These are phyloP conservation scores for Suhomyces pyralidae DNA, from an alignment of 805 yeast species.

Conservation along the genomic window DNA sequence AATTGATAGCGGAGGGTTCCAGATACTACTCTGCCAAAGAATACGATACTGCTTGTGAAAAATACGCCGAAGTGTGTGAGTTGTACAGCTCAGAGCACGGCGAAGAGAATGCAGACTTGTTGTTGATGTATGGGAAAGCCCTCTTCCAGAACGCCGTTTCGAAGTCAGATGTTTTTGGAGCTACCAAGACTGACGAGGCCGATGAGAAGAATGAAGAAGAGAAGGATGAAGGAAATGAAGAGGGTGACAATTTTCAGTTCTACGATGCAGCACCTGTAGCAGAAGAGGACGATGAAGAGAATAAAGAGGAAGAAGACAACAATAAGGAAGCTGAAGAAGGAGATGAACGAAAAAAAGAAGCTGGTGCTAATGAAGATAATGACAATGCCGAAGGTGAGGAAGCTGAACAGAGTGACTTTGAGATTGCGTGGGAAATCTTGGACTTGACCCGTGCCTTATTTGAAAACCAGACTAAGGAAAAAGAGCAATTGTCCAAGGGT, in stretches of 20 bases:
- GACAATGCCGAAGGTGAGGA: constrained; percentile 33
- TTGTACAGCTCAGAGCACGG: constrained; percentile 43
- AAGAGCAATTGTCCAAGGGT: constrained; percentile 5
- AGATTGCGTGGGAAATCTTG: constrained; percentile 82
- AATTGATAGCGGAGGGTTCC: constrained; percentile 59
- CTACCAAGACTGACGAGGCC: constrained; percentile 24
- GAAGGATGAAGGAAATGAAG: constrained; percentile 15
- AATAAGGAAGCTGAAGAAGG: constrained; percentile 11
- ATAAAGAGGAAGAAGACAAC: constrained; percentile 10
- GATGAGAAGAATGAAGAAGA: constrained; percentile 17
- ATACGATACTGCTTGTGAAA: constrained; percentile 65
- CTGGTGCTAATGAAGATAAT: constrained; percentile 15
- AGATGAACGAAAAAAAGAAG: constrained; percentile 17
- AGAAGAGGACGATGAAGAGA: constrained; percentile 19
- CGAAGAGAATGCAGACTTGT: constrained; percentile 70
- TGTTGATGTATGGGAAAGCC: constrained; percentile 76
- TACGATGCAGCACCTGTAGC: constrained; percentile 24
- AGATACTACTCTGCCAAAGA: constrained; percentile 61
- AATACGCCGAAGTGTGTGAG: constrained; percentile 73
- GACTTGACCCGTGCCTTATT: constrained; percentile 74
- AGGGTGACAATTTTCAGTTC: constrained; percentile 27
- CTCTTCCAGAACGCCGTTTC: constrained; percentile 73
- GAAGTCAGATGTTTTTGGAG: constrained; percentile 75
- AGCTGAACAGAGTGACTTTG: constrained; percentile 68
- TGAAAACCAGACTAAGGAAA: constrained; percentile 40